Percentiles rank a stretch among this genome's conserved stretches.
Evolutionary conservation across 2,329 filamentous ascomycete genomes (phyloP).

Genomic region (Venturiaceae sp.): DNA sequence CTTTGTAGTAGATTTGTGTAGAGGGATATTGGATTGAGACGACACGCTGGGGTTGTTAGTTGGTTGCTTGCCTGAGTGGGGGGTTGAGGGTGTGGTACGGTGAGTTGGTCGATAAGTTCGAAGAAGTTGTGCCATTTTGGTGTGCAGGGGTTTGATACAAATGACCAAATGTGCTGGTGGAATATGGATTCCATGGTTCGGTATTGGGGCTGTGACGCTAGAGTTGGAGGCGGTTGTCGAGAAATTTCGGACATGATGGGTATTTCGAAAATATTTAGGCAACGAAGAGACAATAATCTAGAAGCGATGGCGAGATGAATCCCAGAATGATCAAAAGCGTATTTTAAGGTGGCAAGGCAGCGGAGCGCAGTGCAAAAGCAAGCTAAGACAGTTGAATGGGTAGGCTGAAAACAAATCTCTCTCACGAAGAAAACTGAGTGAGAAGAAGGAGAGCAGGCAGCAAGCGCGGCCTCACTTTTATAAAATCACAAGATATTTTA

Average conservation of each 20-base stretch:
- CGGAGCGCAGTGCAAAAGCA: neutral
- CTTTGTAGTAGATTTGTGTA: neutral
- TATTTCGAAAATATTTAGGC: neutral
- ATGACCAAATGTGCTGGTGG: too few species aligned
- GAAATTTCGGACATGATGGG: neutral
- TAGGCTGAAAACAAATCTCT: too few species aligned
- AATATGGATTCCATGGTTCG: neutral
- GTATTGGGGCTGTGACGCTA: neutral
- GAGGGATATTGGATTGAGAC: neutral
- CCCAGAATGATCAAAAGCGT: neutral
- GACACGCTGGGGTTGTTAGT: neutral
- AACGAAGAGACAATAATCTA: neutral
- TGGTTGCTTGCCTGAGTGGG: neutral
- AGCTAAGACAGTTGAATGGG: too few species aligned
- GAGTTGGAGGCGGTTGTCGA: neutral
- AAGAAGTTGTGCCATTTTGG: neutral
- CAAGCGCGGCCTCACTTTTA: neutral
- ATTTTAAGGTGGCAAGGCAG: neutral
- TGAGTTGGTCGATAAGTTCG: neutral
- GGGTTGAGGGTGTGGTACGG: neutral
- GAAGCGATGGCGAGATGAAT: neutral
- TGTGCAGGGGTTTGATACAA: neutral
- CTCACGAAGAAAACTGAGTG: neutral
- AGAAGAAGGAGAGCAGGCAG: neutral
- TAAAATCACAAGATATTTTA: neutral